Evolutionary conservation across 106 monocot species (phyloP), one percentile per base, ranked within the genome.

Genomic region (Hemerocallis citrina): DNA sequence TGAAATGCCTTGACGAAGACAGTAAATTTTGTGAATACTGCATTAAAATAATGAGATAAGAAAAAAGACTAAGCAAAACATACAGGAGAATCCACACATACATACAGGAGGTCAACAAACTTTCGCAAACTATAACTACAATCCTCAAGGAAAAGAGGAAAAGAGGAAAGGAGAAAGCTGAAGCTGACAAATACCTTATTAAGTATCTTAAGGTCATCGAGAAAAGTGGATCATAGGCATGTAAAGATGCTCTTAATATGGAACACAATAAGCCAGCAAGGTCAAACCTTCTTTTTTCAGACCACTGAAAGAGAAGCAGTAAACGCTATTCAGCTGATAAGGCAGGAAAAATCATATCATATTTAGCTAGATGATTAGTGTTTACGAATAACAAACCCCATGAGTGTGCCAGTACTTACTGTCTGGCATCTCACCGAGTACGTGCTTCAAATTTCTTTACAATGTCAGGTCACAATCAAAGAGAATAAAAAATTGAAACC

Each of bases 161-260:
- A 54, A 30, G n/a, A n/a, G n/a, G n/a, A n/a, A n/a, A n/a, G n/a
- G n/a, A n/a, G n/a, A n/a, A n/a, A n/a, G n/a, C n/a, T n/a, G n/a
- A n/a, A n/a, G 21, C 6, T 34, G 5, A 24, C 8, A 40, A 28
- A 30, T 72, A 91, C 91, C 96, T 91, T 78, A 98, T 91, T 50
- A 98, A 80, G 75, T 98, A 98, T 80, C 86, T 79, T 64, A 98
- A 70, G 14, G 91, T 75, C 88, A 98, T 79, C 34, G 75, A 75
- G 71, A 98, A 75, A 58, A 91, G 66, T 16, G 96, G 87, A 63
- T 91, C 96, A 70, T 98, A 82, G n/a, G 91, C 91, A 56, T 91
- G 84, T 47, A 98, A 72, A 27, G 88, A 84, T 61, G 81, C 74
- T 69, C 87, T 87, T 62, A 98, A 68, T 70, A 91, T 72, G 32